Base-by-base conservation (phyloP, 140 eudicot genomes). In the Bidens hawaiensis region DNA sequence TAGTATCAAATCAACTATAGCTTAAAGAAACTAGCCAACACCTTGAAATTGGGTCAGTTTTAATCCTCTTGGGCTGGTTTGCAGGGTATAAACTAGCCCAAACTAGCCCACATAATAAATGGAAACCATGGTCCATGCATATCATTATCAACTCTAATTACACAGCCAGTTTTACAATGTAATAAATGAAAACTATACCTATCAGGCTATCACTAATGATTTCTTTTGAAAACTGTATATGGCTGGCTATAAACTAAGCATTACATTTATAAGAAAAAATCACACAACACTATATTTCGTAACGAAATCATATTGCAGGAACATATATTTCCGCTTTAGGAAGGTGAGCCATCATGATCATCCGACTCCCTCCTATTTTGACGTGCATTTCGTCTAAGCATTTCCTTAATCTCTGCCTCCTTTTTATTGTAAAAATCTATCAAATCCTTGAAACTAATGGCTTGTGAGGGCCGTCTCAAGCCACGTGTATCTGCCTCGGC, bases 401-500 rank as follows among this genome's bases (percentile, higher is more conserved):
- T 73, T 6, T 82, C 94, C 68, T 87, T 91, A 16, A 87, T 70
- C 53, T 84, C 98, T 0, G 82, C 65, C 65, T 88, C 99, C 77
- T 79, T 93, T 66, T 48, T n/a, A n/a, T 93, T 96, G 13, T 79
- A 74, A 62, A 88, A 84, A 67, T 72, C 90, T 0, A 88, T 41
- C 71, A 85, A 65, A 21, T 80, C 87, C 85, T 75, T 93, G 42
- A 85, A 80, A 78, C 90, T 81, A 12, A 79, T 53, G n/a, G 76
- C 45, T 4, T 84, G 71, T 11, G 69, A 31, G 26, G 67, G 46
- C 4, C 82, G 76, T 52, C 81, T 72, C 2, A 33, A 25, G 14
- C 58, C 22, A 2, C 74, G 77, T 27, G 64, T 56, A 10, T 38
- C 56, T 3, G 83, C 60, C 2, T 53, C 67, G 0, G 60, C 70